Percentiles rank a stretch among this genome's conserved stretches.
Conservation (phyloP, 2,329 filamentous ascomycete genomes). For the Aspergillus flavus region DNA sequence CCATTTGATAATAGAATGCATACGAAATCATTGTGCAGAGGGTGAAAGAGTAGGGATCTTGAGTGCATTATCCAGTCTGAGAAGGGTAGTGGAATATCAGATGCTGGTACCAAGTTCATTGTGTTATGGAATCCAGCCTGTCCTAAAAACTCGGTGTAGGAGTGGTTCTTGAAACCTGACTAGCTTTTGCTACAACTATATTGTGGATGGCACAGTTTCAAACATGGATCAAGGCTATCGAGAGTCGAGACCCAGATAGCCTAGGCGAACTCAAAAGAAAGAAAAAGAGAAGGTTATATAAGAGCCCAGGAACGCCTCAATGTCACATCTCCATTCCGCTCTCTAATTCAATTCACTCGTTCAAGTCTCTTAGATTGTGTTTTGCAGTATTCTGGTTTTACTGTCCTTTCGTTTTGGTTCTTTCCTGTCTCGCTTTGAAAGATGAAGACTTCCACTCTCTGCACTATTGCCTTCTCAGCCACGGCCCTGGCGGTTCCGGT, state of each 20-base stretch:
- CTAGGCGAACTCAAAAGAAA: not conserved
- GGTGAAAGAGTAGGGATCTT: not conserved
- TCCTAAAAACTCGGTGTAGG: not conserved
- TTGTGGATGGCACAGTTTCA: not conserved
- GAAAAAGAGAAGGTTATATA: not conserved
- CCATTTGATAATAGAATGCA: not conserved
- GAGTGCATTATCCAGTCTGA: not conserved
- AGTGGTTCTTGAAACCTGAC: not conserved
- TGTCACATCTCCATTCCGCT: not conserved
- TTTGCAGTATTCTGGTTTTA: not conserved
- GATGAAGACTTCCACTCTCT: not conserved
- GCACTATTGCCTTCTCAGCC: not conserved
- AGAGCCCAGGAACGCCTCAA: not conserved
- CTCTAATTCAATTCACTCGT: not conserved
- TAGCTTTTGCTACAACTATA: no score
- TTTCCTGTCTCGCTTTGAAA: not conserved
- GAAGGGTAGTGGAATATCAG: not conserved
- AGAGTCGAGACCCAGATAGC: not conserved
- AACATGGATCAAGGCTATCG: not conserved
- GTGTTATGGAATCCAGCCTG: not conserved
- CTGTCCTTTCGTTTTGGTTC: not conserved
- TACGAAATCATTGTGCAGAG: not conserved
- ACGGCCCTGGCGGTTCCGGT: not conserved
- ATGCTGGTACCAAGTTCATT: not conserved
- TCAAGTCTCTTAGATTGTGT: not conserved